Percentiles rank a stretch among this genome's conserved stretches.
Conservation (phyloP, 371 early-diverging fungal species). For the Cokeromyces recurvatus region DNA sequence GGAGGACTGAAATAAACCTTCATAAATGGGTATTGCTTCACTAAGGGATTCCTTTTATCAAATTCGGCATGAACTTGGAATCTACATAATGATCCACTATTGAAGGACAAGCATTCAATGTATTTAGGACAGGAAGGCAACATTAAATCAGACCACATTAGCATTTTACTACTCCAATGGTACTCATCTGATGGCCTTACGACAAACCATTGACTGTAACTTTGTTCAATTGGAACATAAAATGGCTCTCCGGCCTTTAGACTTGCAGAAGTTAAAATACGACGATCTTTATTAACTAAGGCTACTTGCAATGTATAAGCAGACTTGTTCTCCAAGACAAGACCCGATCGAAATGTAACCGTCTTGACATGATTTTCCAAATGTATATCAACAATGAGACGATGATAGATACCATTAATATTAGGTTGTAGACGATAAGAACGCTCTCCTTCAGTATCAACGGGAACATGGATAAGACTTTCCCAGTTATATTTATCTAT, state of each 20-base stretch:
- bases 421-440: constrained; percentile 62
- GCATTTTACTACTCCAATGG: constrained; percentile 60
- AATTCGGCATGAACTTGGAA: constrained; percentile 27
- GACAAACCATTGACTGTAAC: constrained; percentile 54
- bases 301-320: constrained; percentile 51
- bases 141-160: constrained; percentile 68
- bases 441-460: constrained; percentile 71
- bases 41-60: constrained; percentile 30
- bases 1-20: constrained; percentile 68
- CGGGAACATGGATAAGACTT: constrained; percentile 57
- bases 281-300: constrained; percentile 43
- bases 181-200: constrained; percentile 68
- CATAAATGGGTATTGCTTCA: constrained; percentile 63
- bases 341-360: constrained; percentile 74
- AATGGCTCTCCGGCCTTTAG: constrained; percentile 52
- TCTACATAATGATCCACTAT: constrained; percentile 7
- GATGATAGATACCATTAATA: constrained; percentile 58
- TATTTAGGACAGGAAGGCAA: constrained; percentile 26
- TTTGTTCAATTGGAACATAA: constrained; percentile 63
- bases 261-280: constrained; percentile 13
- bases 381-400: constrained; percentile 71
- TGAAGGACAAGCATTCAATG: constrained; percentile 25
- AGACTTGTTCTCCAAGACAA: constrained; percentile 63
- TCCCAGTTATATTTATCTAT: constrained; percentile 71
- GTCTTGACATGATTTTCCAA: constrained; percentile 70